Evolutionary conservation across 2,329 filamentous ascomycete species (phyloP).

Genomic region (Fusarium mexicanum): DNA sequence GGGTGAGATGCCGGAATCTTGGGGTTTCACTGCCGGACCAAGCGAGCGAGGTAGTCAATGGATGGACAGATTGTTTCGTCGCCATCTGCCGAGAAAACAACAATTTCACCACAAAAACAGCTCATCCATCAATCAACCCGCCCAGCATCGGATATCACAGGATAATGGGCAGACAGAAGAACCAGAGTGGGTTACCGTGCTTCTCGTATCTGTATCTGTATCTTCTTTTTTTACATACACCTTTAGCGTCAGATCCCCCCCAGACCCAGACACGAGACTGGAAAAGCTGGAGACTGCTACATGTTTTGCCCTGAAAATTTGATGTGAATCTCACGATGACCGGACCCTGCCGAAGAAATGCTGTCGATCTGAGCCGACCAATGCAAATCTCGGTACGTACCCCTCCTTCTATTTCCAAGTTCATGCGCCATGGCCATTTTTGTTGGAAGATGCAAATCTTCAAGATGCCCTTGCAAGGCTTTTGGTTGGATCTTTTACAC

Average conservation of each 20-base stretch:
- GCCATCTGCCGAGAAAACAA: constrained; percentile 20
- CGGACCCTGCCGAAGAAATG: constrained; percentile 41
- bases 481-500: constrained; percentile 22
- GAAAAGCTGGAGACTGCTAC: constrained; percentile 17
- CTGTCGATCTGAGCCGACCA: constrained; percentile 40
- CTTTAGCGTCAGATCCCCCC: constrained; percentile 7
- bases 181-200: not conserved
- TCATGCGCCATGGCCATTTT: constrained; percentile 18
- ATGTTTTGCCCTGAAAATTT: constrained; percentile 1
- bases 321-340: constrained; percentile 6
- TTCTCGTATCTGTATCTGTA: not conserved
- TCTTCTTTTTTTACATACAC: not conserved
- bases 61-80: not conserved
- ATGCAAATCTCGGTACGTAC: constrained; percentile 9
- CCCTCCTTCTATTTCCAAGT: not conserved
- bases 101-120: constrained; percentile 5
- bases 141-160: constrained; percentile 29
- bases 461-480: constrained; percentile 2
- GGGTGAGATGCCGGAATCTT: constrained; percentile 13
- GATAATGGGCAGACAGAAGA: constrained; percentile 9
- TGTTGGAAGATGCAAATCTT: constrained; percentile 1
- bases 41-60: constrained; percentile 6
- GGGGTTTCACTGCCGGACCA: constrained; percentile 34
- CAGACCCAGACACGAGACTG: not conserved
- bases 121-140: constrained; percentile 3